A percentile compares a stretch with the other conserved stretches of the same genome.
Conservation (phyloP, 306 rosid genomes). For the Cucumis hystrix region DNA sequence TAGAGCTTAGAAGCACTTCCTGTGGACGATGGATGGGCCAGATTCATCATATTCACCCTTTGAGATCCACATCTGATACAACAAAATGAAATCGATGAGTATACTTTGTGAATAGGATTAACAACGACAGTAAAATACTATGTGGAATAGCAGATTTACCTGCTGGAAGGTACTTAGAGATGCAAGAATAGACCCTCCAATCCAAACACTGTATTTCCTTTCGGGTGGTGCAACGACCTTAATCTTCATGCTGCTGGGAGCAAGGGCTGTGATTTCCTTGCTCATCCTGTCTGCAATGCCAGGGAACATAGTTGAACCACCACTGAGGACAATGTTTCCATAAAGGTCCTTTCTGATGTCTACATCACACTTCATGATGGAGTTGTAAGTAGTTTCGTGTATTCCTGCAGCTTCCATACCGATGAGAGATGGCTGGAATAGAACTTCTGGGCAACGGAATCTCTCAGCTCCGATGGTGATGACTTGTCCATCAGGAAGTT, state of each 20-base stretch:
- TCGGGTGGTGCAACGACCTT: conserved; percentile 31
- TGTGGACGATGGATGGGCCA: conserved; percentile 31
- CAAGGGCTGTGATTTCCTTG: conserved; percentile 34
- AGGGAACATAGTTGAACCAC: conserved; percentile 35
- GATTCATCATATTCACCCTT: conserved; percentile 31
- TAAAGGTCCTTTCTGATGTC: conserved; percentile 31
- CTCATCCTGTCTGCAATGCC: conserved; percentile 34
- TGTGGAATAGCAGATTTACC: conserved; percentile 5
- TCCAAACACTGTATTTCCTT: conserved; percentile 34
- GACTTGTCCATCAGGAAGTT: conserved; percentile 30
- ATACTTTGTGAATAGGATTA: not conserved
- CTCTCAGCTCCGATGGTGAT: conserved; percentile 32
- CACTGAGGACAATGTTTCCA: conserved; percentile 29
- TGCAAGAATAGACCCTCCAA: conserved; percentile 32
- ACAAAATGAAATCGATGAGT: not conserved
- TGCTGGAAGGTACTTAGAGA: conserved; percentile 36
- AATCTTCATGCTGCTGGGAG: conserved; percentile 30
- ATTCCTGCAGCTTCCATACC: conserved; percentile 34
- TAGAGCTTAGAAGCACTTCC: conserved; percentile 20
- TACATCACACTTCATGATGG: conserved; percentile 28
- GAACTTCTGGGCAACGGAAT: conserved; percentile 31
- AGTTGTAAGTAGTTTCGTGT: conserved; percentile 29
- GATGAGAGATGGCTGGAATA: conserved; percentile 28
- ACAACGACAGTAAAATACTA: not conserved
- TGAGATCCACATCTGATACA: conserved; percentile 31